Conservation (phyloP, 306 rosid species). For the Cucurbita argyrosperma region DNA sequence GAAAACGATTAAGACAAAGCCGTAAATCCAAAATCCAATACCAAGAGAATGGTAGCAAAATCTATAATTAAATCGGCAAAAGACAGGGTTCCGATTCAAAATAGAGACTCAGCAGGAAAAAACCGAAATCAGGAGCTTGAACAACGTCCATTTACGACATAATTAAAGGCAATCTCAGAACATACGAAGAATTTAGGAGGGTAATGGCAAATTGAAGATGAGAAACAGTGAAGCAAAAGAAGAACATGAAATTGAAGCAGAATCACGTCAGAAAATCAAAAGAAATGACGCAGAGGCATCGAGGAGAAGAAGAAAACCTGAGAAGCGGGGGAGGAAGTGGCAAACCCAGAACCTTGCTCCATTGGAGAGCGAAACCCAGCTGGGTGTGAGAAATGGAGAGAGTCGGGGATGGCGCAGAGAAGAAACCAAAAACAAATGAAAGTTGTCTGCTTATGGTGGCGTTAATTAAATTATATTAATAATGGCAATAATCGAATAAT, state of each 20-base stretch:
- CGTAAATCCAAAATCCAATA: neutral
- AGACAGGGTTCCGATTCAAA: neutral
- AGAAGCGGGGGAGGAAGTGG: conserved; percentile 24
- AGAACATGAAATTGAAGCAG: neutral
- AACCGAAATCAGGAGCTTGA: neutral
- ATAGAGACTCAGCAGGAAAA: neutral
- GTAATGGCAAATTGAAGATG: neutral
- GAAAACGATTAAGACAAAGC: neutral
- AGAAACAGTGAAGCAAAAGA: neutral
- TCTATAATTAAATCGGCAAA: neutral
- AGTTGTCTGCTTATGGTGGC: neutral
- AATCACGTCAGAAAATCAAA: neutral
- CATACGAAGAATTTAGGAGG: neutral
- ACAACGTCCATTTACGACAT: neutral
- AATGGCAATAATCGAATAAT: neutral
- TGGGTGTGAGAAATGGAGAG: neutral
- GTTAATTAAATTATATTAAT: neutral
- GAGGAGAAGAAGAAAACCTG: conserved; percentile 17
- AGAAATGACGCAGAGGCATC: neutral
- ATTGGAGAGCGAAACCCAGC: neutral
- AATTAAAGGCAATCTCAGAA: neutral
- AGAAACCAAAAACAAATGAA: neutral
- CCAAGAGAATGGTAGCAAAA: neutral
- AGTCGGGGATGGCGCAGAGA: neutral
- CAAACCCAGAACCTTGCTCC: conserved; percentile 45